Base-by-base conservation (phyloP, 1,284 basidiomycete genomes). In the Bondarzewia mesenterica region DNA sequence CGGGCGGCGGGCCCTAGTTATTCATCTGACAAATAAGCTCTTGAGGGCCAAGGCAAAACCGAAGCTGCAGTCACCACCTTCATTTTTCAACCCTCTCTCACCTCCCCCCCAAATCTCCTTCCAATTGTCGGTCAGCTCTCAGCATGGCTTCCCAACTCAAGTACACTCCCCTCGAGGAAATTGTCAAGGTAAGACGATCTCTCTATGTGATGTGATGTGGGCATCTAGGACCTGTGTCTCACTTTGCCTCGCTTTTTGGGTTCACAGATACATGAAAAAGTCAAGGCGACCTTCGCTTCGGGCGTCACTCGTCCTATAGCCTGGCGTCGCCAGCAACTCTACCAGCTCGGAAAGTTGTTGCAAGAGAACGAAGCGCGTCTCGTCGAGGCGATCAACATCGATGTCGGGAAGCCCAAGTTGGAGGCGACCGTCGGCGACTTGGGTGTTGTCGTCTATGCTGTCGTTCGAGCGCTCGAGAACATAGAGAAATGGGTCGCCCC, bases 311-410 rank as follows among this genome's bases (percentile, higher is more conserved):
- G 71, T 22, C 63, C 73, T 10, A 58, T 83, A 44, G 68, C 67
- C 36, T 85, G 78, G 61, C 69, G 83, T 36, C 72, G 78, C 52
- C 72, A 73, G 48, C 81, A 85, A 64, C 72, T 85, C 46, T 74
- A 80, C 55, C 78, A 81, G 62, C 67, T 86, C 37, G 75, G 74
- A 10, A 82, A 73, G 50, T 62, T 85, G 59, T 57, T 84, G 45
- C 69, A 80, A 50, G 82, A 86, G 54, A 82, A 86, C 61, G 59
- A 65, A 39, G 61, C 68, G 10, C 63, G 62, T 7, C 68, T 85
- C 55, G 62, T 71, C 52, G 68, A 72, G 25, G 73, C 80, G 1
- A 54, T 80, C 35, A 50, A 66, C 35, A 62, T 65, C 37, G 84
- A 87, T 60, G 65, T 85, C 14, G 76, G 73, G 42, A 77, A 76